Base-by-base conservation (phyloP, 2,329 filamentous ascomycete genomes). In the Atkinsonella hypoxylon region DNA sequence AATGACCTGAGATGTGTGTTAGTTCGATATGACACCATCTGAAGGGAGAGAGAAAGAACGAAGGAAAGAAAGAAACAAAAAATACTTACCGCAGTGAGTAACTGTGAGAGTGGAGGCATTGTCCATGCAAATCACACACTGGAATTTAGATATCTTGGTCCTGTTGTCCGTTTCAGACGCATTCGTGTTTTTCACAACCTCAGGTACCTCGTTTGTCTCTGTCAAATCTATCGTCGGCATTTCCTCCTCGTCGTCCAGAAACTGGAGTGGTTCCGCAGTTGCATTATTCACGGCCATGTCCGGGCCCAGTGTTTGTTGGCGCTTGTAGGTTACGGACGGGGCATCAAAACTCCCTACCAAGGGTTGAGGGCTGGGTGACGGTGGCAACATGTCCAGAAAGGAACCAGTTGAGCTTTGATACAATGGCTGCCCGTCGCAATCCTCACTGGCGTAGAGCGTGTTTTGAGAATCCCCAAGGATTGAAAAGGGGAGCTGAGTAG, bases 81-180 rank as follows among this genome's bases (percentile, higher is more conserved):
- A 46, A 49, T 45, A 68, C 78, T 56, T 77, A 84, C 81, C 81
- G 63, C 81, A 85, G 62, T 83, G 78, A 2, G 81, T 85, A 44
- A 83, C 75, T 1, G 79, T 82, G 53, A 85, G 58, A 30, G 71
- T 68, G 1, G 72, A 75, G 26, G 71, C 75, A 54, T 79, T 71
- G 53, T 84, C 81, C 78, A 84, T 81, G 64, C 81, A 85, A 52
- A 85, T 84, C 42, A 81, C 78, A 54, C 81, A 85, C 63, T 83
- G 78, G 45, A 83, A 81, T 4, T 70, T 68, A 43, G 72, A 69
- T 15, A 85, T 63, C 61, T 77, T 79, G 59, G 71, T 62, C 47
- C 65, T 70, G 11, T 73, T 76, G 47, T 77, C 74, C 47, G 70
- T 67, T 49, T 72, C 67, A 15, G 47, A 42, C 12, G 9, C 11